A percentile compares a stretch with the other conserved stretches of the same genome.
These are phyloP conservation scores for cucumber (Cucumis sativus) DNA, from an alignment of 306 rosid species.

Conservation along the genomic window DNA sequence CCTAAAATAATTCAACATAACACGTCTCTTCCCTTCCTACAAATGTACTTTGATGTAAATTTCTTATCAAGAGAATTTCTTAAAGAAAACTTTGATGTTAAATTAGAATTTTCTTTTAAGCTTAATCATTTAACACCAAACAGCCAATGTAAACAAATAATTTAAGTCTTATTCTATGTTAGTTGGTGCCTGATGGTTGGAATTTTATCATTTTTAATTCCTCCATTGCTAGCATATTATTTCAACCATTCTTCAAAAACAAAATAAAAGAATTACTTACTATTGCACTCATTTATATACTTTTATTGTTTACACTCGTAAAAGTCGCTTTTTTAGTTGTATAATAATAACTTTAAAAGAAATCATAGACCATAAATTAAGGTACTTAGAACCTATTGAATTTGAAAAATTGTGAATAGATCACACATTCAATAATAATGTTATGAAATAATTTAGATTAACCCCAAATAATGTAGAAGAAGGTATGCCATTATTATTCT, in stretches of 20 bases:
- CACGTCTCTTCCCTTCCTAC: neutral
- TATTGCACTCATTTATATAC: no score
- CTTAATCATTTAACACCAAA: neutral
- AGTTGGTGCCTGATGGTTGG: neutral
- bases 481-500: neutral
- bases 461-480: neutral
- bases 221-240: no score
- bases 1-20: neutral
- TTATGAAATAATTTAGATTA: neutral
- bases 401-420: neutral
- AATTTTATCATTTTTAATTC: neutral
- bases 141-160: neutral
- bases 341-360: neutral
- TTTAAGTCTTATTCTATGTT: neutral
- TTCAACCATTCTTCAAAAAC: no score
- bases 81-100: neutral
- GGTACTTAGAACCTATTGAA: neutral
- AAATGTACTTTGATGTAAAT: no score
- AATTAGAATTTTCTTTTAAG: neutral
- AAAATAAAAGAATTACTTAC: no score
- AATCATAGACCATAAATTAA: neutral
- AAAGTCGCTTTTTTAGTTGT: neutral
- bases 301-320: neutral
- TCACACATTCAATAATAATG: neutral
- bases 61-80: neutral